Evolutionary conservation across 805 yeast genomes (phyloP).

Genomic region (Ogataea naganishii): DNA sequence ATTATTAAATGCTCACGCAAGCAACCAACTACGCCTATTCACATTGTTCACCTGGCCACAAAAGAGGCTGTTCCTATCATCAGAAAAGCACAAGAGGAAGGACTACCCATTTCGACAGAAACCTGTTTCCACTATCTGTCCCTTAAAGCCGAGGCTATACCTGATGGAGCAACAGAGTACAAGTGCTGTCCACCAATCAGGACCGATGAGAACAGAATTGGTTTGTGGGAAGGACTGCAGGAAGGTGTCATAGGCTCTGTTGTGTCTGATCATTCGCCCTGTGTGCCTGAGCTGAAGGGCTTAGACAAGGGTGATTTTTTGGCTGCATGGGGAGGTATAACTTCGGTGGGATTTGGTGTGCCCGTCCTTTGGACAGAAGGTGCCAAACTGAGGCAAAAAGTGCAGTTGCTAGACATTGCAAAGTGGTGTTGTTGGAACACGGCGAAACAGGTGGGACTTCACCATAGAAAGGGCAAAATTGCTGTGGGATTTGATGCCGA

Average conservation of each 20-base stretch:
- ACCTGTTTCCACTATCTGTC: slow-evolving; percentile 92
- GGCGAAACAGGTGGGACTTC: slow-evolving; percentile 75
- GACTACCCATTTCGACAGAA: slow-evolving; percentile 71
- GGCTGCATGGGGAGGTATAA: slow-evolving; percentile 94
- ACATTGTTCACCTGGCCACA: slow-evolving; percentile 86
- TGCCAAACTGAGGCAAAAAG: slow-evolving; percentile 38
- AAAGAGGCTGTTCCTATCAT: slow-evolving; percentile 74
- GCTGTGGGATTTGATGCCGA: slow-evolving; percentile 82
- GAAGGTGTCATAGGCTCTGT: slow-evolving; percentile 67
- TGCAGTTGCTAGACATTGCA: slow-evolving; percentile 53
- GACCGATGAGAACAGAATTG: slow-evolving; percentile 56
- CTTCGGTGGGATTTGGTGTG: slow-evolving; percentile 87
- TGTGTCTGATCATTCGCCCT: slow-evolving; percentile 93
- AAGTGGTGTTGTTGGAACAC: slow-evolving; percentile 81
- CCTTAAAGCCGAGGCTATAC: slow-evolving; percentile 67
- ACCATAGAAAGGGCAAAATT: slow-evolving; percentile 63
- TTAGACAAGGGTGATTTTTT: slow-evolving; percentile 79
- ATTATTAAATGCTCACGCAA: slow-evolving; percentile 54
- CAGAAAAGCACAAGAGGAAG: slow-evolving; percentile 47
- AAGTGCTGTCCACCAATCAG: slow-evolving; percentile 96
- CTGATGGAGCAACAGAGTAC: slow-evolving; percentile 70
- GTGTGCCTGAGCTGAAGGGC: slow-evolving; percentile 85
- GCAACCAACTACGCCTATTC: slow-evolving; percentile 60
- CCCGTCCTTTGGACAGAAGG: slow-evolving; percentile 78
- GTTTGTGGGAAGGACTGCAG: slow-evolving; percentile 72